Conservation (phyloP, 2,329 filamentous ascomycete species). For the Magnaporthiopsis incrustans region DNA sequence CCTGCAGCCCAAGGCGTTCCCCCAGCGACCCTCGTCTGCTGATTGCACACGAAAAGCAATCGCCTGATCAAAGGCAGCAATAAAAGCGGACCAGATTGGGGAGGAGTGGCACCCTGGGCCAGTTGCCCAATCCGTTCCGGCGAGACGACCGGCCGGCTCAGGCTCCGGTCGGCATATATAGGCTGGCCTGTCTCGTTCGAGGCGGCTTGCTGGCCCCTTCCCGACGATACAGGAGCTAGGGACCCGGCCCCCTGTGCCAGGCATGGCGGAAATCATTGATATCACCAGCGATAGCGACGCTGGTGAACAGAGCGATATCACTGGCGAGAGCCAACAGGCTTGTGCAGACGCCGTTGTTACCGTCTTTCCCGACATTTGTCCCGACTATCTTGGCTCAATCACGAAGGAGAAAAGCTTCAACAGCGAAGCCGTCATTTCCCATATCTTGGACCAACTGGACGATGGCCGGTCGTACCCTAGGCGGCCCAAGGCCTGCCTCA, state of each 20-base stretch:
- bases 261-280: background rate
- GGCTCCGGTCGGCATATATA: background rate
- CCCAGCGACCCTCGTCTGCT: background rate
- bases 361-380: slow-evolving; percentile 40
- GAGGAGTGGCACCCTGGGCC: background rate
- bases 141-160: background rate
- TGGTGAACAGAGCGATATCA: background rate
- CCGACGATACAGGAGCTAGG: background rate
- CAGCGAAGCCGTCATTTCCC: slow-evolving; percentile 23
- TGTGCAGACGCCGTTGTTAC: slow-evolving; percentile 23
- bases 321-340: slow-evolving; percentile 9
- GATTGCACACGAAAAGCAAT: background rate
- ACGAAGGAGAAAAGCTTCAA: slow-evolving; percentile 20
- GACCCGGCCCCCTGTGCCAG: background rate
- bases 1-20: background rate
- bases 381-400: slow-evolving; percentile 24
- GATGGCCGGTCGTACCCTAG: slow-evolving; percentile 29
- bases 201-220: background rate
- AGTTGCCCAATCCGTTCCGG: background rate
- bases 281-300: slow-evolving; percentile 2
- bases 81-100: background rate
- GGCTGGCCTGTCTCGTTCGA: background rate
- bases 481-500: slow-evolving; percentile 18
- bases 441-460: slow-evolving; percentile 33
- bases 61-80: background rate